phyloP scores from a whole-genome alignment of 2,329 filamentous ascomycete species.

The Neofusicoccum laricinum region DNA sequence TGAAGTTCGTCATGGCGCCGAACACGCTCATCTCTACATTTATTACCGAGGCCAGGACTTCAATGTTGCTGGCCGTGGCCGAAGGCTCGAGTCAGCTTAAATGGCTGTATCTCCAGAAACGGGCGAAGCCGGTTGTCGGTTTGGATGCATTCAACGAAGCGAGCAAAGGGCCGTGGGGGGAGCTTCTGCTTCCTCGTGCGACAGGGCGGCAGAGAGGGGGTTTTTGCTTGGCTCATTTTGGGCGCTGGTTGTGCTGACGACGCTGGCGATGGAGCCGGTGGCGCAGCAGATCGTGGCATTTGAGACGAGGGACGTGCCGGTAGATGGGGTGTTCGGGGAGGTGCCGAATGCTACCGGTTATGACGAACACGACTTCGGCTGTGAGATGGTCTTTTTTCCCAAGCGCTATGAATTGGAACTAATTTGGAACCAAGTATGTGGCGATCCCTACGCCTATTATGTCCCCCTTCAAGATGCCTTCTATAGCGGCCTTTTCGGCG shows the following conservation, averaged over 20 bases:
- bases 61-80: slow-evolving; percentile 30
- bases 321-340: not conserved
- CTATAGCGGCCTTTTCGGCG: not conserved
- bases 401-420: not conserved
- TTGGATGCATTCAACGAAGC: slow-evolving; percentile 30
- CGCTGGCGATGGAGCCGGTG: slow-evolving; percentile 13
- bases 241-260: slow-evolving; percentile 10
- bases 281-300: slow-evolving; percentile 18
- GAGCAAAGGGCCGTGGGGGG: slow-evolving; percentile 21
- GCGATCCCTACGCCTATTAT: no score
- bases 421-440: no score
- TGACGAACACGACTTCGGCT: no score
- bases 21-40: slow-evolving; percentile 36
- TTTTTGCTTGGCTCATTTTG: slow-evolving; percentile 6
- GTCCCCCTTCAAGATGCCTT: no score
- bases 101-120: slow-evolving; percentile 29
- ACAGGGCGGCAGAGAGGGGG: not conserved
- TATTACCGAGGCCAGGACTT: slow-evolving; percentile 29
- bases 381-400: not conserved
- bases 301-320: not conserved
- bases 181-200: not conserved
- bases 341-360: no score
- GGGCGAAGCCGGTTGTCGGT: slow-evolving; percentile 20
- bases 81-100: slow-evolving; percentile 36
- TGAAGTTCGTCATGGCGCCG: slow-evolving; percentile 18